Base-by-base conservation (phyloP, 257 asterid genomes). In the Knoxia roxburghii region DNA sequence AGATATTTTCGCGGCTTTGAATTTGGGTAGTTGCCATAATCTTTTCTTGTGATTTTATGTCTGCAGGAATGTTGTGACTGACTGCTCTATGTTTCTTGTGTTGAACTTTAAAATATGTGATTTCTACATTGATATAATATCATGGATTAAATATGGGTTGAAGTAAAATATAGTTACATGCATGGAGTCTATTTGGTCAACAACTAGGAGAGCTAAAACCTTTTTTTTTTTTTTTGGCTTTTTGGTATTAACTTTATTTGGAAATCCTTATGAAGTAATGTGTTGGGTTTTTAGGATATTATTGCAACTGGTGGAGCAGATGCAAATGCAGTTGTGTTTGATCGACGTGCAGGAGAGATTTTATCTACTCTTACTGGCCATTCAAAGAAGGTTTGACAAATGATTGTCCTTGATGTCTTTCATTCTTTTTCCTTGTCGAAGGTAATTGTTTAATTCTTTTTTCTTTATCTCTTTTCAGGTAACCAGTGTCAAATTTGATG, bases 331-430 rank as follows among this genome's bases (percentile, higher is more conserved):
- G 98, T 94, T 53, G 72, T 94, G 65, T 94, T 94, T 66, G 91
- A 90, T 84, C 85, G 89, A 70, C 73, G 89, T 40, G 88, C 97
- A 48, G 99, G 98, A 75, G 89, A 88, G 79, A 91, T 91, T 50
- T 81, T 90, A 75, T 89, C 99, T 41, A 94, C 96, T 23, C 98
- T 94, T 68, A 86, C 87, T 81, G 99, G 98, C 73, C 99, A 94
- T 71, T 85, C 98, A 46, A 94, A 89, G 87, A 90, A 87, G 99
- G 98, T 92, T 26, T n/a, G n/a, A 66, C 15, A 23, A 60, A 50
- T 17, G 52, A 24, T 65, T 12, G 55, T 61, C 49, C 67, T 63
- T 29, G 72, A 61, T 53, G 41, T 21, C 30, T 7, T 68, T 26
- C 54, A 14, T 43, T 46, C 60, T 24, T 2, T 29, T 60, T 68